phyloP scores from a whole-genome alignment of 768 basidiomycete genomes.

The Hebeloma cylindrosporum region DNA sequence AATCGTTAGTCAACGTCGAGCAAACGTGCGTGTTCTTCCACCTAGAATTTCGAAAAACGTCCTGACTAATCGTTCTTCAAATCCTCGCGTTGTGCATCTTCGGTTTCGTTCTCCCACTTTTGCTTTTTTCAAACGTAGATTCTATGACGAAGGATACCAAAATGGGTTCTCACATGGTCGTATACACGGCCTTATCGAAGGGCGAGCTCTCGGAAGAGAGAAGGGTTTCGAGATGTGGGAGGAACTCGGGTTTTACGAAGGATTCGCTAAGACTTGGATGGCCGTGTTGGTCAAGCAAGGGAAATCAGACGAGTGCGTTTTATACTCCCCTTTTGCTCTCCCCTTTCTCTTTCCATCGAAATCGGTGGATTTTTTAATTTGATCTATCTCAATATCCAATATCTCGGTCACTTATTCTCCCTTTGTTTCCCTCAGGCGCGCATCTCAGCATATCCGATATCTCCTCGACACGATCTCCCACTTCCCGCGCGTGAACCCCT shows the following conservation, averaged over 20 bases:
- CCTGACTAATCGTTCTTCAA: neutral
- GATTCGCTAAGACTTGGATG: constrained; percentile 75
- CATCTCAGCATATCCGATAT: constrained; percentile 60
- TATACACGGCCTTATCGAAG: constrained; percentile 89
- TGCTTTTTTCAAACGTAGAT: constrained; percentile 42
- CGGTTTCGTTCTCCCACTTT: neutral
- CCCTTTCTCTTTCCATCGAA: neutral
- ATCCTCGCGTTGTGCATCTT: neutral
- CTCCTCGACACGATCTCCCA: constrained; percentile 69
- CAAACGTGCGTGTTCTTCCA: constrained; percentile 48
- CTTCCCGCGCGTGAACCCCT: constrained; percentile 80
- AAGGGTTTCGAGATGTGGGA: constrained; percentile 98
- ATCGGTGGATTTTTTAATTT: no score
- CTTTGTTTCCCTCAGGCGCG: constrained; percentile 42
- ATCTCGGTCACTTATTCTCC: neutral
- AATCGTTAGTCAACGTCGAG: constrained; percentile 60
- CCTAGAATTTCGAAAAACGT: neutral
- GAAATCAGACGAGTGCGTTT: constrained; percentile 49
- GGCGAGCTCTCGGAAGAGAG: constrained; percentile 81
- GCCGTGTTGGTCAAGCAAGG: constrained; percentile 44
- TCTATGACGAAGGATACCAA: constrained; percentile 75
- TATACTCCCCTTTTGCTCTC: neutral
- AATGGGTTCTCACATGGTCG: constrained; percentile 84
- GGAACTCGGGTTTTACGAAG: constrained; percentile 92
- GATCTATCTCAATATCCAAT: neutral